Conservation (phyloP, 2,329 filamentous ascomycete genomes). For the Sporothrix phasma region DNA sequence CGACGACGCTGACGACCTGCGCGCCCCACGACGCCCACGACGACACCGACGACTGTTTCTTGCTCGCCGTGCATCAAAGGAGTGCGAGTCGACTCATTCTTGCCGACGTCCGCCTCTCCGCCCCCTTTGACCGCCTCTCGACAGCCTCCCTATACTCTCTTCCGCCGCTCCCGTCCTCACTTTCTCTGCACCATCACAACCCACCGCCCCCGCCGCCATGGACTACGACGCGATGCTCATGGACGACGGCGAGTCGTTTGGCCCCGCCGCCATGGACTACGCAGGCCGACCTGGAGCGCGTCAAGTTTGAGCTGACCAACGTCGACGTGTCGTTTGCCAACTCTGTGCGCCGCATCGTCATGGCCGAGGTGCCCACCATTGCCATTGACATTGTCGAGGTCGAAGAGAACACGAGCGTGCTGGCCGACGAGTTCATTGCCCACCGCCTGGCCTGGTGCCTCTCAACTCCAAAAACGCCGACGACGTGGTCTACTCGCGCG, state of each 20-base stretch:
- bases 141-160: neutral
- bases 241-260: slow-evolving; percentile 48
- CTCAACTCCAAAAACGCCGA: slow-evolving; percentile 77
- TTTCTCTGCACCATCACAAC: neutral
- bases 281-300: slow-evolving; percentile 66
- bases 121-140: neutral
- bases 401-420: slow-evolving; percentile 85
- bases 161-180: neutral
- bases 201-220: slow-evolving; percentile 28
- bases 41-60: neutral
- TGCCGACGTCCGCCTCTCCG: neutral
- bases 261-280: slow-evolving; percentile 51
- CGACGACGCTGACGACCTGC: neutral
- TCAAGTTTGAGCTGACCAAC: slow-evolving; percentile 85
- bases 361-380: slow-evolving; percentile 88
- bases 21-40: neutral
- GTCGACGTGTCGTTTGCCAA: slow-evolving; percentile 90
- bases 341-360: slow-evolving; percentile 78
- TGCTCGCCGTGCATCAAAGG: too few species aligned
- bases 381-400: slow-evolving; percentile 94
- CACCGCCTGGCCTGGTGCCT: slow-evolving; percentile 83
- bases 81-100: neutral
- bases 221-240: slow-evolving; percentile 49
- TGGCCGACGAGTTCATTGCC: slow-evolving; percentile 91
- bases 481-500: slow-evolving; percentile 74